Evolutionary conservation across 495 filamentous ascomycete genomes (phyloP).

Genomic region (Penicillium salamii): DNA sequence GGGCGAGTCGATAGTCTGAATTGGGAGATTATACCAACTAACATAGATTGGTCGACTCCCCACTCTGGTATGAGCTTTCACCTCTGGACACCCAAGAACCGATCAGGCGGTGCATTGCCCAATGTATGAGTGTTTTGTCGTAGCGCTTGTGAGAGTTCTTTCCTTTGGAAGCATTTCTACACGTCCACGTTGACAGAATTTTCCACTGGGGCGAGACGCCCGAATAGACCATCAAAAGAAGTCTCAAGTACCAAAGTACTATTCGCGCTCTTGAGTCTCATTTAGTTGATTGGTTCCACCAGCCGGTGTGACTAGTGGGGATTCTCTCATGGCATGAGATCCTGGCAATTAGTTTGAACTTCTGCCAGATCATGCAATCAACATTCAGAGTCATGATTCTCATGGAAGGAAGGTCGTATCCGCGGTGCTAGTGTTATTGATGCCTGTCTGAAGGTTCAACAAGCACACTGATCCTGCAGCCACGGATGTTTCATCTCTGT

Average conservation of each 20-base stretch:
- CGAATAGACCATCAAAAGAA: not conserved
- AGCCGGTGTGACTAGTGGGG: not conserved
- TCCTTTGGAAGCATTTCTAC: not conserved
- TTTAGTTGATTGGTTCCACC: too few relatives aligned
- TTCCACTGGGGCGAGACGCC: not conserved
- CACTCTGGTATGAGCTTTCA: too few relatives aligned
- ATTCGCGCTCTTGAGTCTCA: too few relatives aligned
- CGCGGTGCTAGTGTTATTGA: not conserved
- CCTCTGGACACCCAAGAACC: too few relatives aligned
- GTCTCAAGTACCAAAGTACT: not conserved
- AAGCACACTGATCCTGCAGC: not conserved
- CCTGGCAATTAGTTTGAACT: not conserved
- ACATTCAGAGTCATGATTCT: not conserved
- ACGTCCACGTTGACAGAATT: not conserved
- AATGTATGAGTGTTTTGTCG: not conserved
- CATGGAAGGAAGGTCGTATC: not conserved
- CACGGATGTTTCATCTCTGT: not conserved
- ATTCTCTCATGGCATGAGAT: not conserved
- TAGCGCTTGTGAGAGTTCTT: not conserved
- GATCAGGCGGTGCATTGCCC: not conserved
- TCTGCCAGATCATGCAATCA: not conserved
- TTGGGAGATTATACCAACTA: too few relatives aligned
- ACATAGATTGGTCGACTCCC: too few relatives aligned
- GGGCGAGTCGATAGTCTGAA: too few relatives aligned
- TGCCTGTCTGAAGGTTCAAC: slow-evolving; percentile 8